Evolutionary conservation across 2,329 filamentous ascomycete genomes (phyloP), one percentile per base, ranked within the genome.

Genomic region (Trichoderma pleuroti): DNA sequence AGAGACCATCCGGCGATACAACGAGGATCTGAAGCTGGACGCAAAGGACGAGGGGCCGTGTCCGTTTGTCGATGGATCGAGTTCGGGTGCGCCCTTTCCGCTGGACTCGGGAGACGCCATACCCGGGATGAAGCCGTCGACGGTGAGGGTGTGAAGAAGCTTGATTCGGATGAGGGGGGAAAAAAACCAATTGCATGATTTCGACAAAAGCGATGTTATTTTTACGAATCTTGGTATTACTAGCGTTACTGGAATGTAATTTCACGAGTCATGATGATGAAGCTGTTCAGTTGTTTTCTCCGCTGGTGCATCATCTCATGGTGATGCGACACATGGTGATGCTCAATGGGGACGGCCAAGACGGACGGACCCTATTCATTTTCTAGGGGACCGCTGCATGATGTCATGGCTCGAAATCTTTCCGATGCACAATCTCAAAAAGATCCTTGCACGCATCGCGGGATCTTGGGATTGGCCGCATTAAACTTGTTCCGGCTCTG

Each of bases 1-100:
- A 30, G 56, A 71, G 11, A 65, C 24, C 18, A 36, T 80, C 11
- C 56, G 75, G 63, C 66, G 32, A 10, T 65, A 71, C 68, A 63
- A 73, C 30, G 21, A 68, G 36, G 73, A 76, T 57, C 49, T 62
- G 71, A 34, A 73, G 16, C 46, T 70, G 49, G 59, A 56, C 1
- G 21, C 24, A 36, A 24, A 21, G 16, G 30, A n/a, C 16, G 57
- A 56, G 9, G 59, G n/a, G 32, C 18, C 24, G 32, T 36, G 28
- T 24, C 26, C 54, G 16, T 36, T 32, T 28, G 16, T 34, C 18
- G 21, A 66, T 34, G 39, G 26, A 49, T 52, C 61, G 2, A 52
- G 39, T 64, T 18, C 46, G 46, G 16, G 36, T 30, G 42, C 26
- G 28, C 30, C 57, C 4, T 54, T 36, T 21, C 42, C 30, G 42